These are phyloP conservation scores for Yamadazyma pseudoaaseri DNA, from an alignment of 1,139 yeast genomes.

Conservation along the genomic window DNA sequence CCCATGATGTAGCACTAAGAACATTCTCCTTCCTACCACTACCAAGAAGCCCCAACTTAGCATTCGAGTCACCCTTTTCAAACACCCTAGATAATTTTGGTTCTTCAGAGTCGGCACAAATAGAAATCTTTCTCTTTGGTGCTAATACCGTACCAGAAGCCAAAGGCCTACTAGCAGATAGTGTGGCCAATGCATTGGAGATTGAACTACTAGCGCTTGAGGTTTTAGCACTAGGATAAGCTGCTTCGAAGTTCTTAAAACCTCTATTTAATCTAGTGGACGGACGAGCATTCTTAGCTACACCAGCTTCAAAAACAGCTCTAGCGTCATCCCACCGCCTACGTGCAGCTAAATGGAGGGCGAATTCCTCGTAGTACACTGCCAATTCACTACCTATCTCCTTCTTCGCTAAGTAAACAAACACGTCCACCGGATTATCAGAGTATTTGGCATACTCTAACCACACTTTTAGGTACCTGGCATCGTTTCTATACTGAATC, in stretches of 20 bases:
- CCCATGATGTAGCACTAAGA: conserved; percentile 60
- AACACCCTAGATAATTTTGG: conserved; percentile 28
- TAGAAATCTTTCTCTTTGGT: background rate
- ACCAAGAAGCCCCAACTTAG: conserved; percentile 45
- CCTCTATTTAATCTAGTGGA: conserved; percentile 49
- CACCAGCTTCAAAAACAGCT: conserved; percentile 62
- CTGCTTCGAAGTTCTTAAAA: conserved; percentile 29
- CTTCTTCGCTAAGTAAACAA: conserved; percentile 68
- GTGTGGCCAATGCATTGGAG: background rate
- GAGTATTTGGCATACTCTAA: conserved; percentile 67
- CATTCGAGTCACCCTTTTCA: conserved; percentile 9
- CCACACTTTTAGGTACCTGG: conserved; percentile 81
- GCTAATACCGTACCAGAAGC: background rate
- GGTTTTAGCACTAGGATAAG: background rate
- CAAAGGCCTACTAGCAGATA: background rate
- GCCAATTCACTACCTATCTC: conserved; percentile 71
- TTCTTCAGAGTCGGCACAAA: conserved; percentile 19
- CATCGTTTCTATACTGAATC: conserved; percentile 71
- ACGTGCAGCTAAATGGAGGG: conserved; percentile 57
- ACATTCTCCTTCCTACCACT: conserved; percentile 66
- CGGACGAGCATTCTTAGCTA: conserved; percentile 65
- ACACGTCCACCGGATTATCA: conserved; percentile 72
- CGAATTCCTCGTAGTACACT: conserved; percentile 78
- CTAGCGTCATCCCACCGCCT: conserved; percentile 59
- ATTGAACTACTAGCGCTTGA: background rate